phyloP scores from a whole-genome alignment of 2,329 filamentous ascomycete genomes.

The Trichoderma lentiforme region DNA sequence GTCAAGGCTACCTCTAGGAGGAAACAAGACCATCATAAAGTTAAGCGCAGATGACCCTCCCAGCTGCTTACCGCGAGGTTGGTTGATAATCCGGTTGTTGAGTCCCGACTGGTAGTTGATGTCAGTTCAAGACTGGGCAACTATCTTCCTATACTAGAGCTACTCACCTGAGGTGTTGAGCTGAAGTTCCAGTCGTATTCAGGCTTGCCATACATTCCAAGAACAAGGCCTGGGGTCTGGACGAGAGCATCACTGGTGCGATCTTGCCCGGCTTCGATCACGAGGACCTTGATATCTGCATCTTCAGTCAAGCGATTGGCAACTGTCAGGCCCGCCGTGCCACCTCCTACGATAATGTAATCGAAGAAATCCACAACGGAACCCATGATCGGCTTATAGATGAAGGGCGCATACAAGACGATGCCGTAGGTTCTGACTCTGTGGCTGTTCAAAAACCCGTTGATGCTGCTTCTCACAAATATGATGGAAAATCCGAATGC shows the following conservation, averaged over 20 bases:
- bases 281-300: conserved; percentile 23
- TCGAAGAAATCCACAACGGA: conserved; percentile 19
- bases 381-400: background rate
- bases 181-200: conserved; percentile 25
- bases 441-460: background rate
- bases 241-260: conserved; percentile 19
- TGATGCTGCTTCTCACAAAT: background rate
- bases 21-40: conserved; percentile 41
- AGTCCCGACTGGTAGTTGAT: background rate
- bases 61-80: conserved; percentile 50
- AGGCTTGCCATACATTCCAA: conserved; percentile 23
- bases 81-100: conserved; percentile 22
- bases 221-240: conserved; percentile 21
- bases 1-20: conserved; percentile 22
- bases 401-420: background rate
- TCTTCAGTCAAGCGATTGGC: conserved; percentile 28
- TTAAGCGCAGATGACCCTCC: conserved; percentile 55
- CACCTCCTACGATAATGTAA: conserved; percentile 28
- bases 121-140: background rate
- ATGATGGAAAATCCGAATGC: background rate
- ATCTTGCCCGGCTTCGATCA: conserved; percentile 28
- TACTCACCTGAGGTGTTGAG: conserved; percentile 22
- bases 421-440: background rate
- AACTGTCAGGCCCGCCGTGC: conserved; percentile 29
- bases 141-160: too few species aligned